These are phyloP conservation scores for Gamsiella multidivaricata DNA, from an alignment of 192 early-diverging fungal species.

Conservation along the genomic window DNA sequence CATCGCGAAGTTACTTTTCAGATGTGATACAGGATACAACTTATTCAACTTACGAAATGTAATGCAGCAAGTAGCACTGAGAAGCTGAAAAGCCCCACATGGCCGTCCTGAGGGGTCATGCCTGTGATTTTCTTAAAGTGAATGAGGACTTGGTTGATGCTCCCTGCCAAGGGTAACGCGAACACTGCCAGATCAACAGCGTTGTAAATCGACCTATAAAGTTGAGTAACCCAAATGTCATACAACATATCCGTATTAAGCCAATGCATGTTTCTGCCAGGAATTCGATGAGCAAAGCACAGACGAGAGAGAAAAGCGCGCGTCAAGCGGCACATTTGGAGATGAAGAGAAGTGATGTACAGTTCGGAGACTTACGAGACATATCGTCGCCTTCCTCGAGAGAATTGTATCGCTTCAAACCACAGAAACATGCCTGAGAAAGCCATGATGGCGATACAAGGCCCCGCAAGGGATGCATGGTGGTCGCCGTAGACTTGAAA, in stretches of 20 bases:
- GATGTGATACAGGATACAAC: not conserved
- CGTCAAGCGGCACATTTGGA: too few relatives aligned
- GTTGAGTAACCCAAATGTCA: not conserved
- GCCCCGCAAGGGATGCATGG: not conserved
- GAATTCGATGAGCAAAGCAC: too few relatives aligned
- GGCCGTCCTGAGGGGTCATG: not conserved
- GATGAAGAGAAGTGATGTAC: too few relatives aligned
- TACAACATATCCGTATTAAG: not conserved
- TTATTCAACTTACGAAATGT: conserved; percentile 3
- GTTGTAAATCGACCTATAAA: conserved; percentile 11
- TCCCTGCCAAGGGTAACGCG: conserved; percentile 7
- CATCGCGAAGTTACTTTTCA: too few relatives aligned
- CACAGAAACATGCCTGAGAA: conserved; percentile 7
- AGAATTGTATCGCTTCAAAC: conserved; percentile 7
- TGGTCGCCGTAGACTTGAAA: conserved; percentile 4
- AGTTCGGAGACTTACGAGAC: not conserved
- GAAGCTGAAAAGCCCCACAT: conserved; percentile 9
- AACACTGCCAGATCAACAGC: conserved; percentile 10
- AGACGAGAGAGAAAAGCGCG: too few relatives aligned
- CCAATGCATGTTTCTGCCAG: not conserved
- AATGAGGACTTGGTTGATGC: conserved; percentile 18
- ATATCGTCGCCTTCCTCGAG: not conserved
- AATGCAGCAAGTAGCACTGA: conserved; percentile 11
- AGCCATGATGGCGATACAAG: not conserved
- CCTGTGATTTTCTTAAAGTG: not conserved